phyloP scores from a whole-genome alignment of 83 land plant species.

The Isoetes engelmannii region DNA sequence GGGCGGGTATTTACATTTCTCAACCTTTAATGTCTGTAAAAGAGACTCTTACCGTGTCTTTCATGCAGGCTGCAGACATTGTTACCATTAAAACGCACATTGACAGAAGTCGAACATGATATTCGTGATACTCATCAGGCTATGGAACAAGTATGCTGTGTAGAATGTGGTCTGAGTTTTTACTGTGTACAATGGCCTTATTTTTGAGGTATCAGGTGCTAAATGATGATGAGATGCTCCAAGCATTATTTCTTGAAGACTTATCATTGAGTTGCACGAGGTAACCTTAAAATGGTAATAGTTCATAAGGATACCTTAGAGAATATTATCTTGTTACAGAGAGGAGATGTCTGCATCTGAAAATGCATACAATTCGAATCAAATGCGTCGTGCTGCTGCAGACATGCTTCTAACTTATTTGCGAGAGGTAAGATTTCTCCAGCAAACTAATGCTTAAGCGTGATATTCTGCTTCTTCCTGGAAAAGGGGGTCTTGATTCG shows the following conservation, averaged over 20 bases:
- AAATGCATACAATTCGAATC: background rate
- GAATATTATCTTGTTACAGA: background rate
- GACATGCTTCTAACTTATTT: constrained; percentile 38
- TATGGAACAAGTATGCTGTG: constrained; percentile 37
- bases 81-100: constrained; percentile 38
- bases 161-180: background rate
- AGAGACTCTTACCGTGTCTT: background rate
- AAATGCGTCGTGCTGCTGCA: constrained; percentile 37
- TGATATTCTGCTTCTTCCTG: background rate
- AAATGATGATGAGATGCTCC: constrained; percentile 32
- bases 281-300: background rate
- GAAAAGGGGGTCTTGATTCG: too few relatives aligned
- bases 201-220: constrained; percentile 25
- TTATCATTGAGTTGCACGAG: background rate
- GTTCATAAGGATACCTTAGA: background rate
- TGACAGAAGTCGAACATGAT: constrained; percentile 54
- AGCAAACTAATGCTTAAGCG: too few relatives aligned
- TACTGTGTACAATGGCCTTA: background rate
- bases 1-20: constrained; percentile 31
- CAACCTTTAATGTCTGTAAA: background rate
- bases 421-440: constrained; percentile 25
- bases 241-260: constrained; percentile 26
- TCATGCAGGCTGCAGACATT: constrained; percentile 40
- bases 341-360: background rate
- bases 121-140: constrained; percentile 46